Conservation (phyloP, 495 filamentous ascomycete genomes). For the Annulohypoxylon bovei region DNA sequence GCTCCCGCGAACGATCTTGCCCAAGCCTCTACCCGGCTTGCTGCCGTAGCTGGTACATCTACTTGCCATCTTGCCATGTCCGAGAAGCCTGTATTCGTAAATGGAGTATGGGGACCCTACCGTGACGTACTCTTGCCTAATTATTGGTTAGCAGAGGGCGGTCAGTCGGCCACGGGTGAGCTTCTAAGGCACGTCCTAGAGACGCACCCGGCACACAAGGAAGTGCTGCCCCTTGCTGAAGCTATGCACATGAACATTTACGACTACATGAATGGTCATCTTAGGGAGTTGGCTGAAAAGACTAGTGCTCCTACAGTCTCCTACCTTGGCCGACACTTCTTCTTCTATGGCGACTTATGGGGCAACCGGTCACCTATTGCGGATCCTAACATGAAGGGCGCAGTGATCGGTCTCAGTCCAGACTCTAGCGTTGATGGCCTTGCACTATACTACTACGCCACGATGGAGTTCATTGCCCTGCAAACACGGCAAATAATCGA, state of each 20-base stretch:
- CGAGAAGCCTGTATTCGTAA: conserved; percentile 85
- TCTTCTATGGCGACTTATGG: conserved; percentile 99
- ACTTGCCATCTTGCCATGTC: conserved; percentile 98
- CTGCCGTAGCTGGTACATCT: conserved; percentile 95
- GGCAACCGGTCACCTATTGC: conserved; percentile 95
- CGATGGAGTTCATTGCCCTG: conserved; percentile 96
- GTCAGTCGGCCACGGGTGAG: conserved; percentile 94
- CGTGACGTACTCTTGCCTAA: conserved; percentile 89
- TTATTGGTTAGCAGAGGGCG: conserved; percentile 96
- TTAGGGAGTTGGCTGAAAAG: conserved; percentile 75
- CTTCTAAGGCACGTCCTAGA: conserved; percentile 93
- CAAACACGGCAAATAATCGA: conserved; percentile 96
- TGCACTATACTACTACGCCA: conserved; percentile 89
- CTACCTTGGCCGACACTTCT: conserved; percentile 90
- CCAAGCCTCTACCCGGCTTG: conserved; percentile 93
- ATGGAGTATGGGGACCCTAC: conserved; percentile 96
- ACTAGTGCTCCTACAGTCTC: conserved; percentile 76
- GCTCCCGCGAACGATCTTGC: conserved; percentile 78
- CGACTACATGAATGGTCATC: conserved; percentile 90
- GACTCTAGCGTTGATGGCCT: conserved; percentile 87
- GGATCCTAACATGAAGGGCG: conserved; percentile 89
- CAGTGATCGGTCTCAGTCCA: conserved; percentile 83
- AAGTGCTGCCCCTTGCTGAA: conserved; percentile 78
- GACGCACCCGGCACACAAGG: conserved; percentile 87
- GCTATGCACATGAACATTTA: conserved; percentile 86